Conservation (phyloP, 768 basidiomycete genomes). For the Boletus pseudo-olivaceus region DNA sequence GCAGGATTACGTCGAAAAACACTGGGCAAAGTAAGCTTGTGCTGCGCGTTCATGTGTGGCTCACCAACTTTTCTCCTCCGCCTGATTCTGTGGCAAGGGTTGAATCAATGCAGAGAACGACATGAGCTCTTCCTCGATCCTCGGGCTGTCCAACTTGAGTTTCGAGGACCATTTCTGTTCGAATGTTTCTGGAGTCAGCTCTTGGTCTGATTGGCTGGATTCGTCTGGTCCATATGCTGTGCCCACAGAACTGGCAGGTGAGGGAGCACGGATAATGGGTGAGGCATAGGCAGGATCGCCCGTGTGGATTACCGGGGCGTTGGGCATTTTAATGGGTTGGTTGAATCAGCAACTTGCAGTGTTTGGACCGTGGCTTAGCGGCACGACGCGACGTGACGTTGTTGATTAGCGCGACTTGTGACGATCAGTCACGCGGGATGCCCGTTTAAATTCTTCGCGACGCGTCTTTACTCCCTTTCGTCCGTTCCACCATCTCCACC, state of each 20-base stretch:
- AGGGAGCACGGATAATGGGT: conserved; percentile 44
- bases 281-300: conserved; percentile 41
- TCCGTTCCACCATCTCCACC: conserved; percentile 23
- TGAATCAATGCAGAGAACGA: conserved; percentile 33
- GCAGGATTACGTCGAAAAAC: conserved; percentile 37
- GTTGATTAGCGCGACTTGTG: conserved; percentile 32
- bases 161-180: conserved; percentile 33
- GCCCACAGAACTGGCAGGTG: conserved; percentile 45
- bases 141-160: conserved; percentile 34
- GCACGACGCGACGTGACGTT: conserved; percentile 31
- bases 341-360: not conserved
- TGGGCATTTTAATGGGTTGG: conserved; percentile 21
- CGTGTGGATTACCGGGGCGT: conserved; percentile 28
- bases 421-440: conserved; percentile 26
- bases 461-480: conserved; percentile 24
- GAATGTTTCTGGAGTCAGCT: conserved; percentile 37
- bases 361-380: not conserved
- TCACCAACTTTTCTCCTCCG: conserved; percentile 41
- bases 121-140: conserved; percentile 36
- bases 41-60: not conserved
- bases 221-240: conserved; percentile 47
- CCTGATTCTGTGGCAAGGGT: conserved; percentile 26
- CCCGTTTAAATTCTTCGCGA: conserved; percentile 29
- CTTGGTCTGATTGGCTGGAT: conserved; percentile 39
- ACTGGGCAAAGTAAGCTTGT: conserved; percentile 23